Percentiles rank a stretch among this genome's conserved stretches.
phyloP scores from a whole-genome alignment of 257 asterid species.

The Solanum commersonii region DNA sequence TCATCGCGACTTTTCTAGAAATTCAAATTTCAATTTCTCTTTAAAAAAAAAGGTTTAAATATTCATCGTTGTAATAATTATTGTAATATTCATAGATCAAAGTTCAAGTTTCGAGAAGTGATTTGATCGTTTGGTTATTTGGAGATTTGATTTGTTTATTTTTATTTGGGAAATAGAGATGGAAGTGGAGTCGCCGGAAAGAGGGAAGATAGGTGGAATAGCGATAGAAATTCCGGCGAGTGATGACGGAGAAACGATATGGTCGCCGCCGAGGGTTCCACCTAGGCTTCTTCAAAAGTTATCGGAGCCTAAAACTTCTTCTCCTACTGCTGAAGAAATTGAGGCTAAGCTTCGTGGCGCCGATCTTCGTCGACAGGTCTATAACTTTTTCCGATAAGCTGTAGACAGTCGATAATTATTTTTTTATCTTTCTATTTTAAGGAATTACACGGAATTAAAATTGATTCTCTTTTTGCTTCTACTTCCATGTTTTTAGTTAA shows the following conservation, averaged over 20 bases:
- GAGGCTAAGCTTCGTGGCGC: conserved; percentile 86
- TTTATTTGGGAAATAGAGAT: not conserved
- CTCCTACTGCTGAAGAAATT: conserved; percentile 69
- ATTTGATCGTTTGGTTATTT: conserved; percentile 6
- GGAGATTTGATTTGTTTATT: not conserved
- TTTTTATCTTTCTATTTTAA: not conserved
- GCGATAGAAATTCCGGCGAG: conserved; percentile 76
- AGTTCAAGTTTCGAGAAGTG: not conserved
- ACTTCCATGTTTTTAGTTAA: not conserved
- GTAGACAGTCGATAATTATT: not conserved
- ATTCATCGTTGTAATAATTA: not conserved
- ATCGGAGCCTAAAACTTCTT: conserved; percentile 57
- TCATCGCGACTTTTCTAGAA: conserved; percentile 24
- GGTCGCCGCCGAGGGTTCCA: conserved; percentile 81
- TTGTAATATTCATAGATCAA: not conserved
- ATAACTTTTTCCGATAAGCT: not conserved
- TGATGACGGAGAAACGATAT: conserved; percentile 55
- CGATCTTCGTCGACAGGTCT: conserved; percentile 85
- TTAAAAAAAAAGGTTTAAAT: not conserved
- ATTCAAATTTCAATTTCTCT: not conserved
- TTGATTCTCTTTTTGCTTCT: not conserved
- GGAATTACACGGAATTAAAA: not conserved
- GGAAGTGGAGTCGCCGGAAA: conserved; percentile 67
- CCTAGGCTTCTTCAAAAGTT: conserved; percentile 68
- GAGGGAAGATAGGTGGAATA: conserved; percentile 39